Evolutionary conservation across 371 early-diverging fungal genomes (phyloP), one percentile per base, ranked within the genome.

Genomic region (Mortierella sp.): DNA sequence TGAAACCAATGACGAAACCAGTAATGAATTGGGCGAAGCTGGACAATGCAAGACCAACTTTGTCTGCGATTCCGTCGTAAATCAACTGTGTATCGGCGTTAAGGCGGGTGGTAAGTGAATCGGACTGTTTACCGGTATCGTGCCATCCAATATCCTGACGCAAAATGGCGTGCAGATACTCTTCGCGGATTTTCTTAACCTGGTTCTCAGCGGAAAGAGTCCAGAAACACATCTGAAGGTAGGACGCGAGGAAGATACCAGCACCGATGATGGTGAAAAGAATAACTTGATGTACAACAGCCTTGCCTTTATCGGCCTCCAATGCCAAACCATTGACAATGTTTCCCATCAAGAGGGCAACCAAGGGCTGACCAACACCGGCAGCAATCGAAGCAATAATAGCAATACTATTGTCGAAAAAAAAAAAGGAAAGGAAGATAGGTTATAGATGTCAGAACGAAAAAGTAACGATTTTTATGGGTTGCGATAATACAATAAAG

Each of bases 101-200:
- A n/a, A 94, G 86, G 41, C 93, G 89, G 22, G 93, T 91, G 9
- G 92, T 93, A 38, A 94, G 87, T 1, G 81, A 81, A 55, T 92
- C 92, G 41, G 94, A 91, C 81, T 90, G 81, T 80, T 90, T 89
- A 66, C 90, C 87, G 40, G 86, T 88, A 70, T 98, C 98, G 77
- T 96, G 97, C 94, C 94, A 98, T 33, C 90, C 94, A 74, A 96
- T 88, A 33, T 97, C 95, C 83, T 97, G 97, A 52, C 94, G 89
- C 48, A 98, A 83, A 45, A 96, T 89, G 1, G 96, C 85, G 53
- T 87, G 88, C 41, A 96, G 91, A 62, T 93, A 95, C 10, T 67
- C 63, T 69, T 88, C 86, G 4, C 94, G 88, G 68, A 94, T 86
- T 16, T 91, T 72, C 69, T 81, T 81, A 63, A 69, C 65, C 64